Evolutionary conservation across 331 rosid genomes (phyloP), one percentile per base, ranked within the genome.

Genomic region (Cydonia oblonga): DNA sequence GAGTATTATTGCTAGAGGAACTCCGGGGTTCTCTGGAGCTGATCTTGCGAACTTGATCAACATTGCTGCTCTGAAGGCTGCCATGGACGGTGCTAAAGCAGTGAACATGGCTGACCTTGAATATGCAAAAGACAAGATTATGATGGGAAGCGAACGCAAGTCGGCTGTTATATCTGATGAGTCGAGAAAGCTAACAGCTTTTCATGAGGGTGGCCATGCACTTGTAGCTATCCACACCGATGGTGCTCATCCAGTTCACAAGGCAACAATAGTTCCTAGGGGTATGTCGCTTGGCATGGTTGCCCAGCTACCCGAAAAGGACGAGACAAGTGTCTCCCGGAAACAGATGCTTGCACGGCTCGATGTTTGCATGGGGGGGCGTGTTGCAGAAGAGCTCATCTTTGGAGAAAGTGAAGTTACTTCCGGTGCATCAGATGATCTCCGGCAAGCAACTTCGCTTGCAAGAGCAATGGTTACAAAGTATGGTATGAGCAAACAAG

Each of bases 201-300:
- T 84, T 69, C 97, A 89, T 59, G 97, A 91, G 84, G 92, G 93
- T 49, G 97, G 96, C 8, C 97, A 87, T 74, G 96, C 96, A 70
- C 89, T 91, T 52, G 97, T 89, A 76, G 96, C 97, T 64, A 64
- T 89, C 72, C 88, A 91, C 75, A 86, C 96, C 0, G 92, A 83
- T 58, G 96, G 93, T 6, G 97, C 97, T 14, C 88, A 74, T 71
- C 87, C 96, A 54, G 89, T 89, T 77, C 96, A 91, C 78, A 91
- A 91, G 80, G 97, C 97, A 65, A 89, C 96, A 61, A 87, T 89
- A 64, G 96, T 91, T 74, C 97, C 96, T 12, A 86, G 97, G 49
- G 96, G 97, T 30, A 81, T 76, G 90, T 69, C 97, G 54, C 97
- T 91, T 64, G 97, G 97, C 70, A 91, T 89, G 96, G 96, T 91